A percentile compares a stretch with the other conserved stretches of the same genome.
These are phyloP conservation scores for Lodderomyces beijingensis DNA, from an alignment of 1,139 yeast species.

Conservation along the genomic window DNA sequence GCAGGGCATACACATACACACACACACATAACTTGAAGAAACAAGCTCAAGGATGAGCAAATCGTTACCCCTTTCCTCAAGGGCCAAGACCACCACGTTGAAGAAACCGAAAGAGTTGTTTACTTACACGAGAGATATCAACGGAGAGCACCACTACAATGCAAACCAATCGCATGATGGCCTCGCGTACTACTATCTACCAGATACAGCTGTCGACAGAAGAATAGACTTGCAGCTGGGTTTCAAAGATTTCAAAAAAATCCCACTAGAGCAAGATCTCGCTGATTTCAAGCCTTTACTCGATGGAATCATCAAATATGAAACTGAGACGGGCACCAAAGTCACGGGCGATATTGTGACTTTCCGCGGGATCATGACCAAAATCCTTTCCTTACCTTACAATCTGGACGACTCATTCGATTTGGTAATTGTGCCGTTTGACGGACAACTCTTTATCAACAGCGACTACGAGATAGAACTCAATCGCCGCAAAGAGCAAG, in stretches of 20 bases:
- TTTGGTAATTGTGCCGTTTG: conserved; percentile 59
- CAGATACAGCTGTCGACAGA: conserved; percentile 55
- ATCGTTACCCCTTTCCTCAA: conserved; percentile 43
- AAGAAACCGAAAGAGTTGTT: conserved; percentile 74
- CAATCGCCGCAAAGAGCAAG: conserved; percentile 24
- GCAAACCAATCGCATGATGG: conserved; percentile 43
- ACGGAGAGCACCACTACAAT: conserved; percentile 40
- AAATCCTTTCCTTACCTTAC: conserved; percentile 59
- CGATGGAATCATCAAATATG: conserved; percentile 51
- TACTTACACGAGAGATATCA: conserved; percentile 52
- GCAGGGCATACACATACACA: too few relatives aligned
- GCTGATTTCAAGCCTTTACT: conserved; percentile 60
- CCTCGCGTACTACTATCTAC: conserved; percentile 69
- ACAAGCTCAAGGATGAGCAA: too few relatives aligned
- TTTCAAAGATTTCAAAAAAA: conserved; percentile 48
- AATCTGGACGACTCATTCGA: conserved; percentile 54
- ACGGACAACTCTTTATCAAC: conserved; percentile 83
- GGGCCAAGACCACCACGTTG: conserved; percentile 52
- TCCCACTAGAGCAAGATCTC: conserved; percentile 48
- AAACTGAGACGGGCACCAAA: conserved; percentile 34
- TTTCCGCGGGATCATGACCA: conserved; percentile 79
- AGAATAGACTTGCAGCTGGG: conserved; percentile 64
- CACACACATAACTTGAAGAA: too few relatives aligned
- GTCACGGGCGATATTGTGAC: conserved; percentile 60
- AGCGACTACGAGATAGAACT: conserved; percentile 45